A percentile compares a stretch with the other conserved stretches of the same genome.
Evolutionary conservation across 129 eudicot genomes (phyloP).

Genomic region (Artemisia annua): DNA sequence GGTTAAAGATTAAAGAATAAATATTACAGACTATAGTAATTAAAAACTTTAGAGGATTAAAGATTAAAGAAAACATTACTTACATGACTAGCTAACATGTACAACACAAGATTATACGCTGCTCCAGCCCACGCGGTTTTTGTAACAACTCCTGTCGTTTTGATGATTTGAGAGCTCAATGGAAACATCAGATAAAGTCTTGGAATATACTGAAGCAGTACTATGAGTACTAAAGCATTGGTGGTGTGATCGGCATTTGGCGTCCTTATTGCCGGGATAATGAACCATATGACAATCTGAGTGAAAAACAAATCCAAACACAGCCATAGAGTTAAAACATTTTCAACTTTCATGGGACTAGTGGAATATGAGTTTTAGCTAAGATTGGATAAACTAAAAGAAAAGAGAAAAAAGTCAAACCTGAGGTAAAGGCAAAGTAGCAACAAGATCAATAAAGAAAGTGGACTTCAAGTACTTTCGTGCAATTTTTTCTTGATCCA

Average conservation of each 20-base stretch:
- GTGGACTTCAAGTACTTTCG: slow-evolving; percentile 69
- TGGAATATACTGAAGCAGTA: slow-evolving; percentile 76
- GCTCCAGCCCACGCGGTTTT: slow-evolving; percentile 99
- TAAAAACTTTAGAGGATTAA: background rate
- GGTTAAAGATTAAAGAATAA: background rate
- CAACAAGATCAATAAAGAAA: slow-evolving; percentile 69
- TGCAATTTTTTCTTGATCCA: slow-evolving; percentile 62
- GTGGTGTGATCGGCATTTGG: slow-evolving; percentile 71
- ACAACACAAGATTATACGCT: slow-evolving; percentile 80
- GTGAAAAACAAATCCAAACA: background rate
- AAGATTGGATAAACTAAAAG: background rate
- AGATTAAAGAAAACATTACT: slow-evolving; percentile 19
- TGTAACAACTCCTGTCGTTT: slow-evolving; percentile 85
- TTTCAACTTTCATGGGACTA: background rate
- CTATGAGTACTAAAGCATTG: slow-evolving; percentile 71
- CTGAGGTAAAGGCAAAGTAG: slow-evolving; percentile 97
- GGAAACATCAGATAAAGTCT: slow-evolving; percentile 80
- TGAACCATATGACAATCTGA: slow-evolving; percentile 92
- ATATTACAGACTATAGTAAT: background rate
- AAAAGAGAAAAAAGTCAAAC: slow-evolving; percentile 33
- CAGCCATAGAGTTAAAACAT: background rate
- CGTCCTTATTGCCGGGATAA: slow-evolving; percentile 76
- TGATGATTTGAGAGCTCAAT: slow-evolving; percentile 72
- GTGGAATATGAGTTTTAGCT: background rate
- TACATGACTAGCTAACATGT: slow-evolving; percentile 96